Conservation (phyloP, 2,329 filamentous ascomycete genomes). For the Fusarium pseudograminearum region DNA sequence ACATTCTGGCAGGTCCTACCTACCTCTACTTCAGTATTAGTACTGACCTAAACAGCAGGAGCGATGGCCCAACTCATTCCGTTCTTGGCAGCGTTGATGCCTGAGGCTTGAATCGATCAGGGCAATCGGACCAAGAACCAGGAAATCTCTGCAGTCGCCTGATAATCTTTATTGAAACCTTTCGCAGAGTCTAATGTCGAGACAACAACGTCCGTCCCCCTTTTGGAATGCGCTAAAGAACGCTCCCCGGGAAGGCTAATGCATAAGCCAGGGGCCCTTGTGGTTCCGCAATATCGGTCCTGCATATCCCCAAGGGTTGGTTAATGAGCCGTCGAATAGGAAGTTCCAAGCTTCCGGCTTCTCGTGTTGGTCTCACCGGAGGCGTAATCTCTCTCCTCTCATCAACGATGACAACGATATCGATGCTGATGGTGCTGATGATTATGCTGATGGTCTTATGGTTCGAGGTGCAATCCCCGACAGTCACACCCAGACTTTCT, state of each 20-base stretch:
- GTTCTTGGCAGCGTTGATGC: not conserved
- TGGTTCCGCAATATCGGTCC: constrained; percentile 36
- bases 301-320: constrained; percentile 33
- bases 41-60: not conserved
- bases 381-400: constrained; percentile 43
- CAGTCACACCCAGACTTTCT: constrained; percentile 6
- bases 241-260: constrained; percentile 43
- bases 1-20: not conserved
- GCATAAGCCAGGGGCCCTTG: constrained; percentile 27
- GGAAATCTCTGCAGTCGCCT: constrained; percentile 18
- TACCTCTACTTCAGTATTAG: not conserved
- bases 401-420: not conserved
- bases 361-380: constrained; percentile 21
- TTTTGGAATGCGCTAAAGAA: constrained; percentile 29
- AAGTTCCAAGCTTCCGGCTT: constrained; percentile 25
- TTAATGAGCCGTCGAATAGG: constrained; percentile 37
- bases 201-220: constrained; percentile 5
- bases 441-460: constrained; percentile 29
- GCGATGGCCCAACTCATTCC: not conserved
- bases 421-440: constrained; percentile 8
- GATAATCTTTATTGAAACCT: constrained; percentile 27
- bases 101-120: not conserved
- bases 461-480: constrained; percentile 20
- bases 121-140: not conserved
- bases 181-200: constrained; percentile 4